Conservation (phyloP, 1,139 yeast genomes). For the Pichia sp. region DNA sequence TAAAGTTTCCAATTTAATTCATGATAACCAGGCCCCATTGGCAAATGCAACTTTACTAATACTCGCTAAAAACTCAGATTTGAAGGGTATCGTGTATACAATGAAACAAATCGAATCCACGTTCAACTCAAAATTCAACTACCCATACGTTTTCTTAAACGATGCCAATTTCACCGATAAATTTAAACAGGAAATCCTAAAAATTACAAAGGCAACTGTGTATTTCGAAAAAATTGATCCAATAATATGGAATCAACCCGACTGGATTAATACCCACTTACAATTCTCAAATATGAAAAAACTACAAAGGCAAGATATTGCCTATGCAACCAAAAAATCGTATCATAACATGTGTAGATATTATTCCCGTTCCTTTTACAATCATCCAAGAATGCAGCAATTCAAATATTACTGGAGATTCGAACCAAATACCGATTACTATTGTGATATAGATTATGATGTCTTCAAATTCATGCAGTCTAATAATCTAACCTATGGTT, state of each 20-base stretch:
- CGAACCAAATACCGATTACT: conserved; percentile 69
- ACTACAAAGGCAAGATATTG: conserved; percentile 43
- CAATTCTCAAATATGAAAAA: conserved; percentile 37
- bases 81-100: conserved; percentile 41
- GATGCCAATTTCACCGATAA: conserved; percentile 57
- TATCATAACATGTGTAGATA: conserved; percentile 79
- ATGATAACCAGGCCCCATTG: conserved; percentile 31
- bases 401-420: conserved; percentile 70
- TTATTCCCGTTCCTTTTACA: conserved; percentile 58
- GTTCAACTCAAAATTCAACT: conserved; percentile 63
- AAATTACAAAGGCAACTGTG: conserved; percentile 43
- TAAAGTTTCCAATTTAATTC: conserved; percentile 33
- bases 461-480: conserved; percentile 68
- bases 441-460: conserved; percentile 64
- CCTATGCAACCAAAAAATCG: conserved; percentile 56
- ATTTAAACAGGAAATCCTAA: conserved; percentile 42
- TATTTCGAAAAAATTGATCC: conserved; percentile 53
- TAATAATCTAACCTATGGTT: conserved; percentile 62
- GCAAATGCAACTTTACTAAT: conserved; percentile 74
- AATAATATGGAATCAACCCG: conserved; percentile 63
- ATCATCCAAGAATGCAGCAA: conserved; percentile 52
- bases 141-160: conserved; percentile 77
- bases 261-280: conserved; percentile 40
- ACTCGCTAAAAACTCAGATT: conserved; percentile 62
- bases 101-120: conserved; percentile 52